Evolutionary conservation across 2,329 filamentous ascomycete genomes (phyloP).

Genomic region (Thelonectria blattea): DNA sequence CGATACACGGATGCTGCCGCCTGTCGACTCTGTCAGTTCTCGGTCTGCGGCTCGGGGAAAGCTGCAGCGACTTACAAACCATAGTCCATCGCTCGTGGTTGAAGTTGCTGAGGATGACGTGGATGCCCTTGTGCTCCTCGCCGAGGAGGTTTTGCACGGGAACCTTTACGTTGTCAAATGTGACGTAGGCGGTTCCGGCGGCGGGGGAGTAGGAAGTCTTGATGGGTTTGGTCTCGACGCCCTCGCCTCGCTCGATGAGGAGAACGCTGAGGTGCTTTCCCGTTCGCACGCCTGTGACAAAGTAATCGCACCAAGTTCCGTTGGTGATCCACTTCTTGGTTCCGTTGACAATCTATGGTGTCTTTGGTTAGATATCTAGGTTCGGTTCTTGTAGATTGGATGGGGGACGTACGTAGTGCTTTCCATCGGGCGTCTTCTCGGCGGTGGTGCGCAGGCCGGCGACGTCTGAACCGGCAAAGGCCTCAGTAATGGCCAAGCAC

Average conservation of each 20-base stretch:
- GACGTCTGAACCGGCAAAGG: constrained; percentile 82
- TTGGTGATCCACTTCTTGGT: constrained; percentile 90
- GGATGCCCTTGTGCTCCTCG: constrained; percentile 84
- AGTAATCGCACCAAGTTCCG: constrained; percentile 82
- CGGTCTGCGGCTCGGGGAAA: background rate
- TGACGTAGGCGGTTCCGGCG: constrained; percentile 79
- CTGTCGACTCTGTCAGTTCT: constrained; percentile 35
- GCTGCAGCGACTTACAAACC: constrained; percentile 56
- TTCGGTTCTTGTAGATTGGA: constrained; percentile 8
- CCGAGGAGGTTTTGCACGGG: constrained; percentile 80
- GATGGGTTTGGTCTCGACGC: constrained; percentile 77
- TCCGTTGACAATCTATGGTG: constrained; percentile 68
- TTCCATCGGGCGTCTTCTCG: constrained; percentile 75
- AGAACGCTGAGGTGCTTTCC: constrained; percentile 80
- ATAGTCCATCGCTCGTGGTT: constrained; percentile 87
- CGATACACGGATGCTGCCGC: constrained; percentile 66
- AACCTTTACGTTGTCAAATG: constrained; percentile 87
- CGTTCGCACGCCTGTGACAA: constrained; percentile 80
- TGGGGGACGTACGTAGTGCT: constrained; percentile 65
- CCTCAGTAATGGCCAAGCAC: constrained; percentile 86
- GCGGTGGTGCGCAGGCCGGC: constrained; percentile 81
- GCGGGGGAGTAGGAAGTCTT: constrained; percentile 82
- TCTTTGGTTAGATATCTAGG: background rate
- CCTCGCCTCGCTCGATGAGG: constrained; percentile 75
- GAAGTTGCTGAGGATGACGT: constrained; percentile 85